Base-by-base conservation (phyloP, 1,284 basidiomycete genomes). In the Cerrena zonata region DNA sequence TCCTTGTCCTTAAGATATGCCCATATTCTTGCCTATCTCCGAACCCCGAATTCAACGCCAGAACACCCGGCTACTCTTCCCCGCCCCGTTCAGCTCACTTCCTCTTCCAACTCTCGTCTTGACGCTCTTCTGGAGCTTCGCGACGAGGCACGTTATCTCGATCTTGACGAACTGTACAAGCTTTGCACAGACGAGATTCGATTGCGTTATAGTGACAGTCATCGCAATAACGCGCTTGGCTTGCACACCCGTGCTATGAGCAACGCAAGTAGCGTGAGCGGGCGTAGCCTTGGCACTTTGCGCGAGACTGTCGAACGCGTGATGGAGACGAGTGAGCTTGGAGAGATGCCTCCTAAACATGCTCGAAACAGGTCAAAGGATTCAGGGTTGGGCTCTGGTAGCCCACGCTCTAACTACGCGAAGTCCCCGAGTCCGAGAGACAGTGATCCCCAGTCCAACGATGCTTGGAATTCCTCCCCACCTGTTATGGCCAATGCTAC, bases 91-190 rank as follows among this genome's bases (percentile, higher is more conserved):
- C 77, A 78, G 48, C 73, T 82, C 30, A 72, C 74, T 51, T 65
- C 73, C 27, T 68, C 67, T 24, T 70, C 74, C 2, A 67, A 73
- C 7, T 62, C 69, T 1, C 79, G 79, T 15, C 67, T 88, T 15
- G 85, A 87, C 47, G 70, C 72, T 0, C 74, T 89, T 15, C 74
- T 87, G 38, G 84, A 87, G 52, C 76, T 89, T 18, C 78, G 86
- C 5, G 86, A 89, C 55, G 86, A 90, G 61, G 84, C 87, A 1
- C 69, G 70, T 37, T 89, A 82, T 60, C 79, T 91, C 22, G 79
- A 78, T 22, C 78, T 89, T 38, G 73, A 76, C 0, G 76, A 75
- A 39, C 73, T 89, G 11, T 69, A 78, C 53, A 74, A 70, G 52
- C 73, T 89, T 3, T 89, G 87, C 61, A 67, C 68, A 15, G 78